Base-by-base conservation (phyloP, 441 rosid species). In the Isatis lusitanica region DNA sequence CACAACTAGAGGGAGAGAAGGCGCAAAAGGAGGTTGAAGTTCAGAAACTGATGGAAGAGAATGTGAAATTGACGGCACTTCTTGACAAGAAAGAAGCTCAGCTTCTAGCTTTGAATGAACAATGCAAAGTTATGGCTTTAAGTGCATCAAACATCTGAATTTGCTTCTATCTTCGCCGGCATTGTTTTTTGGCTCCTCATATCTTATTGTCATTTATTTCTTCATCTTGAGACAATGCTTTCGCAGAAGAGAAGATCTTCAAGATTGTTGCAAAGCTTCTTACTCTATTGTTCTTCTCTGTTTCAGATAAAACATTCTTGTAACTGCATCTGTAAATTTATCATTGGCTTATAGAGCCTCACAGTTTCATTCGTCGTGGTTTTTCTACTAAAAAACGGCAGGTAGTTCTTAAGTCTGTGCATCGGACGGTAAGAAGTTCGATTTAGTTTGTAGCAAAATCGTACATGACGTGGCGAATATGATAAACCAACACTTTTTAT, bases 71-170 rank as follows among this genome's bases (percentile, higher is more conserved):
- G 79, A 87, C 85, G 6, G 86, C 90, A 46, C 96, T 89, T 65
- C 91, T 94, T 0, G 97, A 92, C 84, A 92, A 90, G 92, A 90
- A 94, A 83, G 98, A 92, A 73, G 96, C 97, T 64, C 97, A 94
- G 76, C 93, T 94, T 71, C 78, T 87, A 72, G 99, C 98, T 77
- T 84, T 92, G 87, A 92, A 90, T 66, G 98, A 94, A 73, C 99
- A 94, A 74, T 94, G 97, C 86, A 94, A 94, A 87, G 91, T 94
- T 18, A 86, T 94, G 95, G 95, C 98, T 70, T 83, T 94, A 51
- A 86, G 81, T 73, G 83, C 89, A 39, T 85, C 90, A 50, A 79
- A 81, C 69, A 77, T 86, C 0, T 88, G 81, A 57, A 83, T n/a
- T 59, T 43, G 42, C 59, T 60, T 42, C 47, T 53, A 15, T 62